Evolutionary conservation across 495 filamentous ascomycete species (phyloP).

Genomic region (Entonaema liquescens): DNA sequence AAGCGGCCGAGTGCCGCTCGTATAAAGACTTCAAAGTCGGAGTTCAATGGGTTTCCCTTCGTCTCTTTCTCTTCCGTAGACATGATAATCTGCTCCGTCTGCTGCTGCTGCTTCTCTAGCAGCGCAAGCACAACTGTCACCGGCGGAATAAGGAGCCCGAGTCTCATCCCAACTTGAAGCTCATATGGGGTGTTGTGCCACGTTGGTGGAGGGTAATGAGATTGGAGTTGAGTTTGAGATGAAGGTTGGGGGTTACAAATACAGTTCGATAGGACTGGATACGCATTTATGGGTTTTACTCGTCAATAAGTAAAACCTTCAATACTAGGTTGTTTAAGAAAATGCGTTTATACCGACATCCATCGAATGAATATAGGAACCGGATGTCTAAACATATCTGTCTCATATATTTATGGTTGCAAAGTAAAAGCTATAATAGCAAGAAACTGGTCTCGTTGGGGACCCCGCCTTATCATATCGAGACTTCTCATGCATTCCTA

Average conservation of each 20-base stretch:
- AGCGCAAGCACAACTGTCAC: not conserved
- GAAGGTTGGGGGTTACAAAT: no score
- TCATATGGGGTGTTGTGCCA: not conserved
- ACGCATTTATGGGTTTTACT: not conserved
- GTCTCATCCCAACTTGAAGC: not conserved
- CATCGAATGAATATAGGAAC: not conserved
- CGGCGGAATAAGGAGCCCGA: not conserved
- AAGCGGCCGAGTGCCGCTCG: slow-evolving; percentile 52
- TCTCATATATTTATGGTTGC: not conserved
- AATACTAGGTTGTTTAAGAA: not conserved
- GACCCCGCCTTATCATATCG: not conserved
- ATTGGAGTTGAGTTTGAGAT: no score
- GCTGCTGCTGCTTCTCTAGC: slow-evolving; percentile 30
- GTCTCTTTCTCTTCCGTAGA: slow-evolving; percentile 33
- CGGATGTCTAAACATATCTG: not conserved
- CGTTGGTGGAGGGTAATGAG: no score
- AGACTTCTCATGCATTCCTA: not conserved
- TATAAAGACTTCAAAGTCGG: slow-evolving; percentile 52
- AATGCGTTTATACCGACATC: not conserved
- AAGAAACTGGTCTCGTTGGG: not conserved
- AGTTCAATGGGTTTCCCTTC: slow-evolving; percentile 45
- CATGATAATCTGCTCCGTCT: slow-evolving; percentile 33
- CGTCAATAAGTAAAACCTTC: not conserved
- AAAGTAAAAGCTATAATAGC: not conserved
- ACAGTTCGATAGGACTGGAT: no score